These are phyloP conservation scores for Suillus plorans DNA, from an alignment of 768 basidiomycete genomes.

Conservation along the genomic window DNA sequence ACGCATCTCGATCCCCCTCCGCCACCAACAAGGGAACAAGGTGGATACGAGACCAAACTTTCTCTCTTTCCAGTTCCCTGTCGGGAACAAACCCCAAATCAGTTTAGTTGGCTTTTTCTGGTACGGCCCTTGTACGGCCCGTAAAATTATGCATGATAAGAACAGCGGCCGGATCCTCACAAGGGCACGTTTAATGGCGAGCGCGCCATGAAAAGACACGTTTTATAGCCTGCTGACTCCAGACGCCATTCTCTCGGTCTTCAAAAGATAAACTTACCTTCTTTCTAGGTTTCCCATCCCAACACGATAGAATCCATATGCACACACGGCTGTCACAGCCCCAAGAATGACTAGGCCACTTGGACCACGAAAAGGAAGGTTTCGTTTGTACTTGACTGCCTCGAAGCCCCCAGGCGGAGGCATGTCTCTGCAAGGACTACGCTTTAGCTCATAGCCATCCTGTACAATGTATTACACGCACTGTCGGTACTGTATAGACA, in stretches of 20 bases:
- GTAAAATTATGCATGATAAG: conserved; percentile 44
- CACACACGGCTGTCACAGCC: conserved; percentile 82
- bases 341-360: conserved; percentile 83
- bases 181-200: conserved; percentile 67
- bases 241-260: conserved; percentile 17
- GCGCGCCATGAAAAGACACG: conserved; percentile 59
- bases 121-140: conserved; percentile 45
- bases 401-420: conserved; percentile 94
- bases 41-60: conserved; percentile 94
- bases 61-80: conserved; percentile 93
- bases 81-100: conserved; percentile 42
- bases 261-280: conserved; percentile 60
- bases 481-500: conserved; percentile 31
- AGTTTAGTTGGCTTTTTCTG: conserved; percentile 40
- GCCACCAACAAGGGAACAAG: conserved; percentile 89
- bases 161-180: conserved; percentile 42
- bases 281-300: conserved; percentile 91
- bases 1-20: conserved; percentile 89
- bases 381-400: conserved; percentile 91
- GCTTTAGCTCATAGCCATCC: conserved; percentile 11
- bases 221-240: conserved; percentile 64
- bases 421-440: conserved; percentile 71
- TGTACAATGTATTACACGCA: conserved; percentile 18
- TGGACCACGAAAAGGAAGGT: conserved; percentile 87
- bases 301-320: conserved; percentile 88